phyloP scores from a whole-genome alignment of 2,329 filamentous ascomycete species.

The Ceratocystis albifundus region DNA sequence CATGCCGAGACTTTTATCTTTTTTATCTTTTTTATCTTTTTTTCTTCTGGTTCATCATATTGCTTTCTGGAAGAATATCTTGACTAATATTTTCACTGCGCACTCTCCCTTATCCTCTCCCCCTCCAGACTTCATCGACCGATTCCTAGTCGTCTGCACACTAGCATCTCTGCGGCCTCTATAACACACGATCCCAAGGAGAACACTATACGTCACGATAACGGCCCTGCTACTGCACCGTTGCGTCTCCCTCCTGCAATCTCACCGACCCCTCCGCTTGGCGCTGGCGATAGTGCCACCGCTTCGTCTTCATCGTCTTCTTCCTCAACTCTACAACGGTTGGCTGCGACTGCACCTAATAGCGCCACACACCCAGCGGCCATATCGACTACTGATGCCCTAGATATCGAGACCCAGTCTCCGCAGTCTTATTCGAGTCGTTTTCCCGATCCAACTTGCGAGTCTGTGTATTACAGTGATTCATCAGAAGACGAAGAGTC shows the following conservation, averaged over 20 bases:
- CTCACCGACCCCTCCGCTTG: not conserved
- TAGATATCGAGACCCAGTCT: constrained; percentile 6
- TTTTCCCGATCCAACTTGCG: constrained; percentile 14
- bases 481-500: constrained; percentile 20
- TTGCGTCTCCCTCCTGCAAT: constrained; percentile 7
- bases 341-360: constrained; percentile 1
- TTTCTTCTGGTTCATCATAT: not conserved
- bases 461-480: constrained; percentile 19
- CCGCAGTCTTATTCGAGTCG: constrained; percentile 16
- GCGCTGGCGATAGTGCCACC: not conserved
- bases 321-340: not conserved
- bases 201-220: constrained; percentile 12
- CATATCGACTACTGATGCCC: constrained; percentile 1
- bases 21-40: not conserved
- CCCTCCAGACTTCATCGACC: constrained; percentile 10
- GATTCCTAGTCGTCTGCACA: constrained; percentile 22
- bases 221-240: constrained; percentile 18
- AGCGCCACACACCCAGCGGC: constrained; percentile 1
- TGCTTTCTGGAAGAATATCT: not conserved
- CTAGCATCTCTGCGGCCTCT: constrained; percentile 15
- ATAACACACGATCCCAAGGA: constrained; percentile 1
- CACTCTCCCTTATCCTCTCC: not conserved
- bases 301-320: not conserved
- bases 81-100: not conserved
- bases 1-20: too few species aligned